Percentiles rank a stretch among this genome's conserved stretches.
Conservation (phyloP, 306 rosid species). For the Prunus armeniaca region DNA sequence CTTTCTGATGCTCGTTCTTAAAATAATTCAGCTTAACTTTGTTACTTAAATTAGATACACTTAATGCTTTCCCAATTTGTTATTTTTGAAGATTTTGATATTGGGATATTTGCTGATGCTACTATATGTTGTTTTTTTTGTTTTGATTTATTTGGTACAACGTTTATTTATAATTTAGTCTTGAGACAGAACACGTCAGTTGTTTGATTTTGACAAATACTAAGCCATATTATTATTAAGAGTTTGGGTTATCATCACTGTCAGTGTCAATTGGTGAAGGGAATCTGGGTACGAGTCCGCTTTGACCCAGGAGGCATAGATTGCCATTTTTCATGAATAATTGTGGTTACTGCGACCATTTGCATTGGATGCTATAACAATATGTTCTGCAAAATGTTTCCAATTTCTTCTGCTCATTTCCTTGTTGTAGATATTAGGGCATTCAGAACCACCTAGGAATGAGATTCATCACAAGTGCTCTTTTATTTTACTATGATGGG, state of each 20-base stretch:
- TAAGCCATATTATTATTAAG: background rate
- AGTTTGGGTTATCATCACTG: background rate
- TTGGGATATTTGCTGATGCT: background rate
- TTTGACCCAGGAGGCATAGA: background rate
- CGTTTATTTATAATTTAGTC: background rate
- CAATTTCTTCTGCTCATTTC: background rate
- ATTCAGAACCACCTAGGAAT: background rate
- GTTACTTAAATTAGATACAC: background rate
- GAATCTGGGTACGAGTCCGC: background rate
- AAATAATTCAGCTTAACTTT: background rate
- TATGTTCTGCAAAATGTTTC: background rate
- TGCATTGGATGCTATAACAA: background rate
- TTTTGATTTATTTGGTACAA: background rate
- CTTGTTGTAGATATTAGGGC: background rate
- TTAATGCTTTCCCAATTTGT: background rate
- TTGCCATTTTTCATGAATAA: background rate
- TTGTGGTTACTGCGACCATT: background rate
- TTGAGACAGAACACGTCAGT: background rate
- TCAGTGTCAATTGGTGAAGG: background rate
- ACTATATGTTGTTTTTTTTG: background rate
- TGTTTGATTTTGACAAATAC: constrained; percentile 1
- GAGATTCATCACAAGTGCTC: background rate
- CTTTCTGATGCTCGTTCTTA: background rate
- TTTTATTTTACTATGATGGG: background rate
- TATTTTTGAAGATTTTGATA: background rate